Evolutionary conservation across 2,329 filamentous ascomycete species (phyloP).

Genomic region (Dactylellina sp.): DNA sequence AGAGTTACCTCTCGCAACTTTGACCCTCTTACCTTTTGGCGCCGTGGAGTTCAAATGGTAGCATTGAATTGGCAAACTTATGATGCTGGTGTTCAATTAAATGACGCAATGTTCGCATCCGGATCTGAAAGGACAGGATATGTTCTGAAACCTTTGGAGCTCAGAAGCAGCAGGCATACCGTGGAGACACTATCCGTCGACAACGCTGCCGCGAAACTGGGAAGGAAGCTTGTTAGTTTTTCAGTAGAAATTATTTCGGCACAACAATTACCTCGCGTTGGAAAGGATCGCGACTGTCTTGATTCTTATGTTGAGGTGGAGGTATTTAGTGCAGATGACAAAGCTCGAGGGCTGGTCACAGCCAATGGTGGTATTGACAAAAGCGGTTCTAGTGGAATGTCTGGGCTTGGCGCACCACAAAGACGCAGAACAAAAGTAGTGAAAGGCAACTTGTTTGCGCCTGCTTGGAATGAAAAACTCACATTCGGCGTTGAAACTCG

Average conservation of each 20-base stretch:
- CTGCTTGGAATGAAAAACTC: slow-evolving; percentile 83
- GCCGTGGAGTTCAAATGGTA: slow-evolving; percentile 95
- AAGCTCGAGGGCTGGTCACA: slow-evolving; percentile 77
- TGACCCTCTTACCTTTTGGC: slow-evolving; percentile 92
- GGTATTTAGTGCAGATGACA: slow-evolving; percentile 93
- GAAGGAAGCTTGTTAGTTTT: slow-evolving; percentile 85
- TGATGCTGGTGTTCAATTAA: slow-evolving; percentile 93
- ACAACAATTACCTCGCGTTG: slow-evolving; percentile 83
- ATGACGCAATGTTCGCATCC: slow-evolving; percentile 96
- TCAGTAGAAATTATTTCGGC: slow-evolving; percentile 90
- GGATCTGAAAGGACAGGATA: slow-evolving; percentile 89
- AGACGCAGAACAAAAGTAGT: slow-evolving; percentile 83
- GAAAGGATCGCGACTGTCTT: slow-evolving; percentile 70
- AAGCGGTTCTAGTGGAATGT: slow-evolving; percentile 70
- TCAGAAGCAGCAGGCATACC: slow-evolving; percentile 77
- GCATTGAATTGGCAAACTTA: slow-evolving; percentile 99
- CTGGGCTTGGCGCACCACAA: slow-evolving; percentile 77
- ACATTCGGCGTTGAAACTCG: slow-evolving; percentile 89
- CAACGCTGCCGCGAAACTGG: slow-evolving; percentile 70
- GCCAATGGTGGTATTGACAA: slow-evolving; percentile 75
- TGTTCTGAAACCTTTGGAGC: slow-evolving; percentile 88
- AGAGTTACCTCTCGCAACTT: slow-evolving; percentile 92
- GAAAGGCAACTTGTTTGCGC: slow-evolving; percentile 91
- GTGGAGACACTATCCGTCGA: slow-evolving; percentile 67
- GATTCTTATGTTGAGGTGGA: slow-evolving; percentile 96